Conservation (phyloP, 2,329 filamentous ascomycete species). For the Paecilomyces fulvus region DNA sequence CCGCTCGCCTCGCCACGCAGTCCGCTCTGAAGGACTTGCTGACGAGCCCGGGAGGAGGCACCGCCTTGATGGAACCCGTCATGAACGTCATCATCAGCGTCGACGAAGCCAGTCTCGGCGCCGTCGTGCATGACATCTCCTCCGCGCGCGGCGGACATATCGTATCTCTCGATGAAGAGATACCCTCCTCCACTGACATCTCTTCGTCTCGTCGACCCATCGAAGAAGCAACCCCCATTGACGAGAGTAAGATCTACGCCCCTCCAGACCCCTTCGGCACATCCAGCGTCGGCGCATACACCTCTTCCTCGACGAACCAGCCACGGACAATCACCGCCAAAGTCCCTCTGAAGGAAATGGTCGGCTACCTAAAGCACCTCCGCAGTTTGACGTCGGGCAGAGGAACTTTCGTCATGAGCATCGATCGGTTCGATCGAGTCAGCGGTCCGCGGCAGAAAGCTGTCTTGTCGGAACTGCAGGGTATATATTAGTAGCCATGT, state of each 20-base stretch:
- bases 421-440: conserved; percentile 64
- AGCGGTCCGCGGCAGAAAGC: conserved; percentile 51
- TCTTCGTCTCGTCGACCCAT: conserved; percentile 7
- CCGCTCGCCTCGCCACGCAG: conserved; percentile 58
- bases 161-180: conserved; percentile 56
- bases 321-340: conserved; percentile 67
- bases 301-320: conserved; percentile 27
- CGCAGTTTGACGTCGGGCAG: conserved; percentile 81
- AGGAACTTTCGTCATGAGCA: conserved; percentile 66
- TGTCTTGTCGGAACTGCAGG: conserved; percentile 41
- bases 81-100: conserved; percentile 85
- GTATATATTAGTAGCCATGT: conserved; percentile 16
- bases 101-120: conserved; percentile 70
- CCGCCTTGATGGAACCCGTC: conserved; percentile 80
- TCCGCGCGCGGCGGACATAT: conserved; percentile 66
- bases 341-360: conserved; percentile 93
- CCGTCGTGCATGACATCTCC: conserved; percentile 73
- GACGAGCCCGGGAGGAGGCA: conserved; percentile 38
- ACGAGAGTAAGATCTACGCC: conserved; percentile 69
- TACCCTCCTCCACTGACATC: conserved; percentile 21
- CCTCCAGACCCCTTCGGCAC: conserved; percentile 71
- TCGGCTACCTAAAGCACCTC: conserved; percentile 84
- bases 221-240: conserved; percentile 45
- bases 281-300: conserved; percentile 13
- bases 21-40: conserved; percentile 54